These are phyloP conservation scores for Colletotrichum australisinense DNA, from an alignment of 2,329 filamentous ascomycete genomes.

Conservation along the genomic window DNA sequence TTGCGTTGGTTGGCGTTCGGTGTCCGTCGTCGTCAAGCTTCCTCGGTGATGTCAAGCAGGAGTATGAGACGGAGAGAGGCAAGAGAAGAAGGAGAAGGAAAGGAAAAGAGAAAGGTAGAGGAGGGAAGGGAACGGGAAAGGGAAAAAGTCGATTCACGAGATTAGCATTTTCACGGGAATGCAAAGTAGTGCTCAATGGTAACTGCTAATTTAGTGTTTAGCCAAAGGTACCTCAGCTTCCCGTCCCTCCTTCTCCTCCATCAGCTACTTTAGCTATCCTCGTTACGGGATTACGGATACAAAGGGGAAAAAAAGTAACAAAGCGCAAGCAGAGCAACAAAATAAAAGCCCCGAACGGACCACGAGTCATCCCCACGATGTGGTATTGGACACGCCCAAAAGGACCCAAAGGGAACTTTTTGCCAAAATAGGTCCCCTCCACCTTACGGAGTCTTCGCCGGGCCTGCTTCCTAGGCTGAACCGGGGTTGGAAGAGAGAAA, in stretches of 20 bases:
- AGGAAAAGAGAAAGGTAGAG: neutral
- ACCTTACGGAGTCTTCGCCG: neutral
- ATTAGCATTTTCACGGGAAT: neutral
- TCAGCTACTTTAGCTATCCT: neutral
- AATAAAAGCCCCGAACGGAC: neutral
- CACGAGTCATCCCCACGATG: constrained; percentile 7
- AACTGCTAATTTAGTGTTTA: neutral
- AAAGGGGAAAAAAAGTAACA: neutral
- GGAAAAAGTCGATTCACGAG: neutral
- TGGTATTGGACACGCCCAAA: constrained; percentile 1
- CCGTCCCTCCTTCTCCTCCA: too few species aligned
- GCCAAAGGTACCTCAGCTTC: neutral
- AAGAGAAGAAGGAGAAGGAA: too few species aligned
- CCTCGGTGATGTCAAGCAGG: neutral
- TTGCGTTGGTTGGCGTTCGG: neutral
- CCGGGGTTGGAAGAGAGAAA: neutral
- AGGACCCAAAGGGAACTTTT: neutral
- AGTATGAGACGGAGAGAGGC: neutral
- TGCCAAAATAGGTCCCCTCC: neutral
- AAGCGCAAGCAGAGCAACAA: neutral
- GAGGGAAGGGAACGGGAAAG: neutral
- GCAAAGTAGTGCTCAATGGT: neutral
- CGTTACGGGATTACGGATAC: neutral
- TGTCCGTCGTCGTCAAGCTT: neutral
- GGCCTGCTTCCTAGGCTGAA: neutral